Evolutionary conservation across 257 asterid genomes (phyloP).

Genomic region (Fraxinus quadrangulata): DNA sequence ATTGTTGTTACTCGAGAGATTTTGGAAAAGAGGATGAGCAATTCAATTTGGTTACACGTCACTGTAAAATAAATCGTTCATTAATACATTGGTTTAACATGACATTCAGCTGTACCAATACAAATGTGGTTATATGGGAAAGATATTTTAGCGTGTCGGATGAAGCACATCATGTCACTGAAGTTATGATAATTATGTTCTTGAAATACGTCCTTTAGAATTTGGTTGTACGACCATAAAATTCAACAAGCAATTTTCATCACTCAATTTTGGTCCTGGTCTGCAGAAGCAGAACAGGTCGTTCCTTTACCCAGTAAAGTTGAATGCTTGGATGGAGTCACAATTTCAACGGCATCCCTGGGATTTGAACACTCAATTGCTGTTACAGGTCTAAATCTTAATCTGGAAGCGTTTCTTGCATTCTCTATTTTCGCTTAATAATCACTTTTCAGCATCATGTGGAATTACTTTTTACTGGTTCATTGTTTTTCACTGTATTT

Average conservation of each 20-base stretch:
- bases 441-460: neutral
- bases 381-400: slow-evolving; percentile 67
- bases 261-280: slow-evolving; percentile 25
- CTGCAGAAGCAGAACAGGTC: slow-evolving; percentile 72
- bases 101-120: neutral
- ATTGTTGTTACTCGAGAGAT: neutral
- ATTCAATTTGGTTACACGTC: neutral
- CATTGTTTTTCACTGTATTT: slow-evolving; percentile 17
- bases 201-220: neutral
- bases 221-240: neutral
- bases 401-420: slow-evolving; percentile 14
- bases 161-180: neutral
- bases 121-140: neutral
- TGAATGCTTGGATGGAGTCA: slow-evolving; percentile 69
- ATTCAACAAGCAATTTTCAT: neutral
- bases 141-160: neutral
- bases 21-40: neutral
- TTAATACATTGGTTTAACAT: neutral
- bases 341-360: slow-evolving; percentile 58
- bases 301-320: slow-evolving; percentile 69
- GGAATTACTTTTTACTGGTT: slow-evolving; percentile 16
- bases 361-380: slow-evolving; percentile 96
- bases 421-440: neutral
- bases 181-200: neutral
- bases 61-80: neutral